These are phyloP conservation scores for Helichrysum umbraculigerum DNA, from an alignment of 129 eudicot species.

Conservation along the genomic window DNA sequence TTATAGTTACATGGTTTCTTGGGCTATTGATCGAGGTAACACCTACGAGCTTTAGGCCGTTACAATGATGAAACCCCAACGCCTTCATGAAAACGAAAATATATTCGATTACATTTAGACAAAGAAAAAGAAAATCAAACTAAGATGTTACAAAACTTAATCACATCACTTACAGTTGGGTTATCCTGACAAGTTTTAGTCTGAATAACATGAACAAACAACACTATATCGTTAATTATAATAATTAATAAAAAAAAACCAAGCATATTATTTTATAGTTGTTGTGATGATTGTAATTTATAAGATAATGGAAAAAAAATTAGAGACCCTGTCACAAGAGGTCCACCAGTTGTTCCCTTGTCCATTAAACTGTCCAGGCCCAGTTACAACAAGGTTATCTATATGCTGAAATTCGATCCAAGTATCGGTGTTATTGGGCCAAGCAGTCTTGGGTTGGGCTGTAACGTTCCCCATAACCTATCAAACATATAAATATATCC, in stretches of 20 bases:
- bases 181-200: slow-evolving; percentile 5
- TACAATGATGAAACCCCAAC: slow-evolving; percentile 39
- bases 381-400: slow-evolving; percentile 28
- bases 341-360: slow-evolving; percentile 32
- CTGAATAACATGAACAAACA: slow-evolving; percentile 16
- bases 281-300: background rate
- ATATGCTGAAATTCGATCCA: slow-evolving; percentile 35
- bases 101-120: background rate
- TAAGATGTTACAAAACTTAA: background rate
- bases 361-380: slow-evolving; percentile 32
- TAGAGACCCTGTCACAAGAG: background rate
- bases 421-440: slow-evolving; percentile 7
- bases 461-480: slow-evolving; percentile 36
- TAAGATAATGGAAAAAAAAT: background rate
- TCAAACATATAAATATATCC: background rate
- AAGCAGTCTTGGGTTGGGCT: slow-evolving; percentile 29
- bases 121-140: background rate
- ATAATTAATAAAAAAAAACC: too few species aligned
- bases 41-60: slow-evolving; percentile 27
- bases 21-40: slow-evolving; percentile 33
- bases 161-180: slow-evolving; percentile 22
- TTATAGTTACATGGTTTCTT: slow-evolving; percentile 27
- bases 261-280: too few species aligned
- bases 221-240: background rate
- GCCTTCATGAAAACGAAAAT: slow-evolving; percentile 24